Conservation (phyloP, 768 basidiomycete genomes). For the Boletus rubescentipes region DNA sequence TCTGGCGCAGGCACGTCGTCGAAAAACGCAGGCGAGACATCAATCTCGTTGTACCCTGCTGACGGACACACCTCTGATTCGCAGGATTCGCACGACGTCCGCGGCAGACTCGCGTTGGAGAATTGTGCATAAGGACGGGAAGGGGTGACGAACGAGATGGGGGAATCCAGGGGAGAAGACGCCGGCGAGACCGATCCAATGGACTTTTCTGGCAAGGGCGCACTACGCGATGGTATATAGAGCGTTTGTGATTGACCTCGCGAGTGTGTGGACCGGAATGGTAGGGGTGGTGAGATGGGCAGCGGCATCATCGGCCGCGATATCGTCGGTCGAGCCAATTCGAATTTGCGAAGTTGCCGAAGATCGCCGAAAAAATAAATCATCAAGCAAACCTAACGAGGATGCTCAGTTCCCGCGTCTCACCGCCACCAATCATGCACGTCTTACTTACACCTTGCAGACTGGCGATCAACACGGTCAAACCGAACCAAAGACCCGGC, state of each 20-base stretch:
- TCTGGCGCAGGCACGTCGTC: slow-evolving; percentile 45
- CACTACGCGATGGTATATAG: slow-evolving; percentile 7
- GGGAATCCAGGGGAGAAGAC: slow-evolving; percentile 13
- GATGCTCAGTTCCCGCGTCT: background rate
- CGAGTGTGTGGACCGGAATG: background rate
- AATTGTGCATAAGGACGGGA: slow-evolving; percentile 1
- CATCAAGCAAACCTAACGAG: slow-evolving; percentile 56
- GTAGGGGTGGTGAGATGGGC: slow-evolving; percentile 17
- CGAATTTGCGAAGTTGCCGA: slow-evolving; percentile 74
- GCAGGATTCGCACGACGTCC: slow-evolving; percentile 20
- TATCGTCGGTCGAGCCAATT: slow-evolving; percentile 68
- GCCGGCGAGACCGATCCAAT: background rate
- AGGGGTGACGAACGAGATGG: slow-evolving; percentile 6
- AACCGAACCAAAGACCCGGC: slow-evolving; percentile 69
- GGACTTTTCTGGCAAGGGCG: slow-evolving; percentile 8
- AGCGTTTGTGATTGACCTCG: background rate
- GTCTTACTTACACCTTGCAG: slow-evolving; percentile 55
- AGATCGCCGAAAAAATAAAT: slow-evolving; percentile 81
- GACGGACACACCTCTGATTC: slow-evolving; percentile 17
- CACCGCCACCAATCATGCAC: background rate
- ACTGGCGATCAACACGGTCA: slow-evolving; percentile 60
- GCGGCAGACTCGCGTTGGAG: slow-evolving; percentile 4
- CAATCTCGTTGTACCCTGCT: slow-evolving; percentile 22
- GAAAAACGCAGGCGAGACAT: slow-evolving; percentile 45
- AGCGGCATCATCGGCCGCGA: slow-evolving; percentile 41